These are phyloP conservation scores for Apiotrichum laibachii DNA, from an alignment of 1,284 basidiomycete species.

Conservation along the genomic window DNA sequence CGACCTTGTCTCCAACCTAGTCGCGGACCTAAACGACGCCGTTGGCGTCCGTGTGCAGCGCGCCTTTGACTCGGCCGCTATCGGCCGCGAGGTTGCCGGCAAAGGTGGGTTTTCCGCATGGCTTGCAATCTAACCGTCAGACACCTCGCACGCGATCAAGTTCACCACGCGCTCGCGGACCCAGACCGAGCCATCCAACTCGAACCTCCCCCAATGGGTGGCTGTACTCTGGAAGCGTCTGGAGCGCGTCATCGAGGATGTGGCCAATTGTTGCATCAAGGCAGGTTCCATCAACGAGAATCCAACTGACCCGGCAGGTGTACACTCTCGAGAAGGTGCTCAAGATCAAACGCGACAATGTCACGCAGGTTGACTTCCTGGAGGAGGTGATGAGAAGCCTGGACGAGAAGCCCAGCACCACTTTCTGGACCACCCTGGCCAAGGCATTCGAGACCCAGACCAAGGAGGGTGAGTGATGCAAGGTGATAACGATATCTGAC, in stretches of 20 bases:
- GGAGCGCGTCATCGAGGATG: slow-evolving; percentile 78
- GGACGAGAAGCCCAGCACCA: slow-evolving; percentile 83
- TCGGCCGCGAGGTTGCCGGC: slow-evolving; percentile 73
- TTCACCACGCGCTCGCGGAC: slow-evolving; percentile 55
- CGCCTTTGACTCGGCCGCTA: slow-evolving; percentile 79
- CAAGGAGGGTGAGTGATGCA: slow-evolving; percentile 61
- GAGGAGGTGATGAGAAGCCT: slow-evolving; percentile 88
- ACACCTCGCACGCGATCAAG: slow-evolving; percentile 29
- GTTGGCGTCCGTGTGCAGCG: slow-evolving; percentile 74
- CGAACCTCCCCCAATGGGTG: slow-evolving; percentile 77
- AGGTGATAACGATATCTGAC: not conserved
- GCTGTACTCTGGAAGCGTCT: slow-evolving; percentile 77
- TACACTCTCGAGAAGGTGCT: slow-evolving; percentile 93
- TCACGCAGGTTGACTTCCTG: slow-evolving; percentile 74
- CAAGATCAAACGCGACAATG: slow-evolving; percentile 76
- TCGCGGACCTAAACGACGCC: slow-evolving; percentile 76
- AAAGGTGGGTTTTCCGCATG: slow-evolving; percentile 60
- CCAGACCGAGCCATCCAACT: slow-evolving; percentile 73
- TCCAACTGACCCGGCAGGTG: slow-evolving; percentile 58
- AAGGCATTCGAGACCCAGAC: slow-evolving; percentile 75
- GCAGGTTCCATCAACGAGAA: slow-evolving; percentile 49
- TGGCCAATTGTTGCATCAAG: slow-evolving; percentile 87
- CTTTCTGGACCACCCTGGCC: slow-evolving; percentile 84
- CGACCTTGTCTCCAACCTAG: slow-evolving; percentile 72
- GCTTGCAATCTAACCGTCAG: not conserved